Evolutionary conservation across 192 early-diverging fungal species (phyloP).

Genomic region (Rhizophlyctis rosea): DNA sequence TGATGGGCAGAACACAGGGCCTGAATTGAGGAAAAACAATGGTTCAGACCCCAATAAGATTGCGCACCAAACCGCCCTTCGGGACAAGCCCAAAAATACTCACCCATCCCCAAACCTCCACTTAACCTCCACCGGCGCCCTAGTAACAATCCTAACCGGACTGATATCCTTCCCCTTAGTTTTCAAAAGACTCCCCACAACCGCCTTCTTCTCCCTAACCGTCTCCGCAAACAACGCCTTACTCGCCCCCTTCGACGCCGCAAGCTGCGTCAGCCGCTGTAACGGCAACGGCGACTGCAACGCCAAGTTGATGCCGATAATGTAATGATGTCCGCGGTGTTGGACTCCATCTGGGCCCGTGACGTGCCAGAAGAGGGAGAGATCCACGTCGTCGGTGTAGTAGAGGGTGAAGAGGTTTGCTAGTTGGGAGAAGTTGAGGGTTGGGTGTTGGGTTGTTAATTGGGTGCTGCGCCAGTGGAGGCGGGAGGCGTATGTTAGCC

Average conservation of each 20-base stretch:
- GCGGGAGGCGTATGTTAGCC: constrained; percentile 69
- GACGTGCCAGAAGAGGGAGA: constrained; percentile 77
- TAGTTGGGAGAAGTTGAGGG: constrained; percentile 56
- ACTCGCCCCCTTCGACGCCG: constrained; percentile 25
- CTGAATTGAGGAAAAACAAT: constrained; percentile 29
- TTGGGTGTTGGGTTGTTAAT: constrained; percentile 65
- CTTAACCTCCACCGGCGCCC: constrained; percentile 19
- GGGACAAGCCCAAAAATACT: constrained; percentile 32
- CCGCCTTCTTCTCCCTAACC: constrained; percentile 56
- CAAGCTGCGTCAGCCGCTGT: constrained; percentile 24
- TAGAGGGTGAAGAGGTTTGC: constrained; percentile 76
- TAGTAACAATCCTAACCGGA: constrained; percentile 60
- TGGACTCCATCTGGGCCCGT: constrained; percentile 26
- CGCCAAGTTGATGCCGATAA: constrained; percentile 86
- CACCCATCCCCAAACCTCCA: constrained; percentile 27
- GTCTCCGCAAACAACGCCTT: constrained; percentile 71
- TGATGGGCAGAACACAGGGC: constrained; percentile 54
- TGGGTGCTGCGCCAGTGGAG: constrained; percentile 67
- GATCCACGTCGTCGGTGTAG: constrained; percentile 83
- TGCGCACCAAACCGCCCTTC: not conserved
- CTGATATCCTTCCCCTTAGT: constrained; percentile 56
- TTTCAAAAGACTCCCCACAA: constrained; percentile 65
- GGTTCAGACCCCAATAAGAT: not conserved
- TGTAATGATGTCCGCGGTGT: constrained; percentile 82
- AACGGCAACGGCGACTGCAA: constrained; percentile 56